A percentile compares a stretch with the other conserved stretches of the same genome.
These are phyloP conservation scores for Fomitopsis pinicola DNA, from an alignment of 1,284 basidiomycete genomes.

Conservation along the genomic window DNA sequence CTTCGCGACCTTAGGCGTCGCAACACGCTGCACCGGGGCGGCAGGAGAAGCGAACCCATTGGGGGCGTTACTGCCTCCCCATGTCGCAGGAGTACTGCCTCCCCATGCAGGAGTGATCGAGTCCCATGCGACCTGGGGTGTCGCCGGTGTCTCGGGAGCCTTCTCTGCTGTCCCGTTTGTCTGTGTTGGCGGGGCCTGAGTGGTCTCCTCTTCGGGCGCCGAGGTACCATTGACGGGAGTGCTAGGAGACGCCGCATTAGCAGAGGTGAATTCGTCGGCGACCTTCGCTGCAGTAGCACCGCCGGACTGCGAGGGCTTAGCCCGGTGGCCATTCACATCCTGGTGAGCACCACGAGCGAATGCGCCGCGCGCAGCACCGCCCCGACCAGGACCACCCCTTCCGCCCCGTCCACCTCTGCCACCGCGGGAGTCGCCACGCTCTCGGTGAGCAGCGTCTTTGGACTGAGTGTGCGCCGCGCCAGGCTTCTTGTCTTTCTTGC, in stretches of 20 bases:
- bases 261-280: slow-evolving; percentile 14
- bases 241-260: slow-evolving; percentile 17
- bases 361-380: slow-evolving; percentile 49
- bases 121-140: slow-evolving; percentile 10
- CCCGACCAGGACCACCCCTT: slow-evolving; percentile 50
- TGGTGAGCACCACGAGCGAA: slow-evolving; percentile 54
- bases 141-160: slow-evolving; percentile 8
- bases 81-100: slow-evolving; percentile 16
- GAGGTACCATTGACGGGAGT: slow-evolving; percentile 5
- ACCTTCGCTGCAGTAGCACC: slow-evolving; percentile 13
- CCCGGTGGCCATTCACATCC: slow-evolving; percentile 44
- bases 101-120: slow-evolving; percentile 16
- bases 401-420: slow-evolving; percentile 62
- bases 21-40: slow-evolving; percentile 21
- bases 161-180: slow-evolving; percentile 7
- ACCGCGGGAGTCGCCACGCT: slow-evolving; percentile 59
- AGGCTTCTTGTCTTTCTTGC: slow-evolving; percentile 83
- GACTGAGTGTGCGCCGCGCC: slow-evolving; percentile 31
- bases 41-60: slow-evolving; percentile 30
- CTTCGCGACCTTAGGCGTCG: slow-evolving; percentile 37
- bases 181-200: slow-evolving; percentile 8
- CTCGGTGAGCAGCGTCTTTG: slow-evolving; percentile 43
- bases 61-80: slow-evolving; percentile 34
- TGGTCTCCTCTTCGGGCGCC: slow-evolving; percentile 10
- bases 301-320: slow-evolving; percentile 20